Conservation (phyloP, 2,329 filamentous ascomycete species). For the Pyricularia grisea region DNA sequence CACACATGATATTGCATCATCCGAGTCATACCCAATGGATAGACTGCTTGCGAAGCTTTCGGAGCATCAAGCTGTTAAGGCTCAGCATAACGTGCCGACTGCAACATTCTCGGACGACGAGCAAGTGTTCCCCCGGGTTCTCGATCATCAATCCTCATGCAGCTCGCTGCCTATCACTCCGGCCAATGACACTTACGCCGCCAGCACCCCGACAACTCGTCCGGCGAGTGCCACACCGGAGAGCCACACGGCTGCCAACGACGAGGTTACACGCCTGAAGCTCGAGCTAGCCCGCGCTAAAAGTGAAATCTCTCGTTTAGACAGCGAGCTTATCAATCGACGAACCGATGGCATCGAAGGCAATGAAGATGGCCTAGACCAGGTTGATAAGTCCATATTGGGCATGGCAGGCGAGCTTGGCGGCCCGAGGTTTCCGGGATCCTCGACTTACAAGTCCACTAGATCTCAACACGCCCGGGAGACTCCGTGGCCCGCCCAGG, state of each 20-base stretch:
- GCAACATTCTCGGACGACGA: slow-evolving; percentile 29
- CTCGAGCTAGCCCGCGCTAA: slow-evolving; percentile 63
- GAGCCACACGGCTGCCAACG: slow-evolving; percentile 29
- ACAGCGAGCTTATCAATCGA: slow-evolving; percentile 49
- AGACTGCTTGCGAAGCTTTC: slow-evolving; percentile 63
- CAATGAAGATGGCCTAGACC: background rate
- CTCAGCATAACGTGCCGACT: slow-evolving; percentile 47
- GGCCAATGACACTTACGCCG: slow-evolving; percentile 43
- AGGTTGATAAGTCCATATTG: background rate
- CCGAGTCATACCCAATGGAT: slow-evolving; percentile 51
- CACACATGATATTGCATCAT: slow-evolving; percentile 28
- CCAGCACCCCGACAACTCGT: slow-evolving; percentile 37
- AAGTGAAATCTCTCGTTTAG: slow-evolving; percentile 60
- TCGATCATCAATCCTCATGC: slow-evolving; percentile 42
- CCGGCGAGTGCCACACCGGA: slow-evolving; percentile 41
- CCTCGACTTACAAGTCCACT: slow-evolving; percentile 13
- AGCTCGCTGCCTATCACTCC: slow-evolving; percentile 55
- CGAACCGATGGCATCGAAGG: background rate
- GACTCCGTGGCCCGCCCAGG: slow-evolving; percentile 40
- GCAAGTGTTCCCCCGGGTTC: slow-evolving; percentile 19
- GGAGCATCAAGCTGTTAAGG: slow-evolving; percentile 57
- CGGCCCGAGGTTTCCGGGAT: background rate
- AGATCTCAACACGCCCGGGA: slow-evolving; percentile 31
- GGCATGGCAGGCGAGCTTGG: background rate
- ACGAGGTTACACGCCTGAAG: slow-evolving; percentile 60